phyloP scores from a whole-genome alignment of 352 stramenopile genomes.

The Phytophthora cactorum region DNA sequence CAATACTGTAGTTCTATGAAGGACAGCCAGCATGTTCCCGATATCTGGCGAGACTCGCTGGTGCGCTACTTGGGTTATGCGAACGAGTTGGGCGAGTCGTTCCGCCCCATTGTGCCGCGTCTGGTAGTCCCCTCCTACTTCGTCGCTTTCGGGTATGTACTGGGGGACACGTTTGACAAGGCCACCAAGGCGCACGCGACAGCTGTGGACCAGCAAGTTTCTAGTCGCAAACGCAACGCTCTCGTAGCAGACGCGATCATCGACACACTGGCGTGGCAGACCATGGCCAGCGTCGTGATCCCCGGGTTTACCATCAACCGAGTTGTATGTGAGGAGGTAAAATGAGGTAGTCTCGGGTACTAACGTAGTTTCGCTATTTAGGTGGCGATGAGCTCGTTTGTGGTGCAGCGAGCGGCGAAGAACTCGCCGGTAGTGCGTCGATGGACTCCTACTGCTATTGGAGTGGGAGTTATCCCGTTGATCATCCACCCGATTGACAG shows the following conservation, averaged over 20 bases:
- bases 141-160: slow-evolving; percentile 86
- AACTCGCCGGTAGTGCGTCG: slow-evolving; percentile 53
- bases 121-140: slow-evolving; percentile 78
- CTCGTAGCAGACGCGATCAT: slow-evolving; percentile 46
- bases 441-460: slow-evolving; percentile 78
- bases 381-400: slow-evolving; percentile 49
- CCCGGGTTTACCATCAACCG: slow-evolving; percentile 90
- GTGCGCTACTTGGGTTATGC: slow-evolving; percentile 90
- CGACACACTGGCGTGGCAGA: slow-evolving; percentile 90
- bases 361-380: slow-evolving; percentile 7
- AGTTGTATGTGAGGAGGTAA: slow-evolving; percentile 37
- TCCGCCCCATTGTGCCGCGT: slow-evolving; percentile 77
- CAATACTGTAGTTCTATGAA: not conserved
- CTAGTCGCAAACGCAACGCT: slow-evolving; percentile 37
- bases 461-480: slow-evolving; percentile 82
- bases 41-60: slow-evolving; percentile 88
- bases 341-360: not conserved
- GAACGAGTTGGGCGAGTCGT: slow-evolving; percentile 91
- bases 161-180: slow-evolving; percentile 87
- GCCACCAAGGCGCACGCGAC: slow-evolving; percentile 45
- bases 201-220: slow-evolving; percentile 34
- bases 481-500: slow-evolving; percentile 90
- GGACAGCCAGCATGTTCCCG: slow-evolving; percentile 13
- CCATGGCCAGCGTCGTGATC: slow-evolving; percentile 78
- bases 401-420: slow-evolving; percentile 45